Evolutionary conservation across 345 rosid genomes (phyloP), one percentile per base, ranked within the genome.

Genomic region (Melaleuca quinquenervia): DNA sequence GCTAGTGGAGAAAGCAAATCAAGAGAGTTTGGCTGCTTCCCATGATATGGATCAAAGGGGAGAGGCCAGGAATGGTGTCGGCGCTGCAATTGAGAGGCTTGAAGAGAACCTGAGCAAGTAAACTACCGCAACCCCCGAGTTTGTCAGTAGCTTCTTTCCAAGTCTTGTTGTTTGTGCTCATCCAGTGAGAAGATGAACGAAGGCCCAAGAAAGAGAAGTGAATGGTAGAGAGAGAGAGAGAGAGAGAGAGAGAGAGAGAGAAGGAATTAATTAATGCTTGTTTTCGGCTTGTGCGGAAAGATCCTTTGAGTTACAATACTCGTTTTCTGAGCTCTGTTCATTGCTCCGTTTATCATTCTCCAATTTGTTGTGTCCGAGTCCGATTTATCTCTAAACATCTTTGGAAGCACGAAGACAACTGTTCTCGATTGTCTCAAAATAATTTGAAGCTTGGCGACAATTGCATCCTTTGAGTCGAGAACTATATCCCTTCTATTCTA

Each of bases 1-100:
- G 92, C 94, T 96, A 41, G 90, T 96, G 85, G 92, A 95, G 89
- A 97, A 96, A 91, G 98, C 96, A 78, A 94, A 95, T 86, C 94
- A 96, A 90, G 95, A 92, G 82, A 91, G 86, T 41, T 52, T 51
- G 64, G 85, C 85, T 75, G 62, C 87, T 85, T 49, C 56, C 84
- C 89, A 41, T 13, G 53, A 75, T 7, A 84, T 85, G 29, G 87
- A 85, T 60, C 88, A 86, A 82, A 87, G 62, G 60, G 92, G 90
- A 44, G 91, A 87, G 60, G 90, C 92, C 24, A 91, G 88, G 76
- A 89, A 95, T 82, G 97, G 98, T 52, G 96, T 96, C 60, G 94
- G 96, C 82, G 95, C 94, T 52, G 95, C 97, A 45, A 96, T 96
- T 70, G 96, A 97, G 83, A 92, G 96, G 92, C 95, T 96, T 32